Base-by-base conservation (phyloP, 495 filamentous ascomycete species). In the Penicillium nucicola region DNA sequence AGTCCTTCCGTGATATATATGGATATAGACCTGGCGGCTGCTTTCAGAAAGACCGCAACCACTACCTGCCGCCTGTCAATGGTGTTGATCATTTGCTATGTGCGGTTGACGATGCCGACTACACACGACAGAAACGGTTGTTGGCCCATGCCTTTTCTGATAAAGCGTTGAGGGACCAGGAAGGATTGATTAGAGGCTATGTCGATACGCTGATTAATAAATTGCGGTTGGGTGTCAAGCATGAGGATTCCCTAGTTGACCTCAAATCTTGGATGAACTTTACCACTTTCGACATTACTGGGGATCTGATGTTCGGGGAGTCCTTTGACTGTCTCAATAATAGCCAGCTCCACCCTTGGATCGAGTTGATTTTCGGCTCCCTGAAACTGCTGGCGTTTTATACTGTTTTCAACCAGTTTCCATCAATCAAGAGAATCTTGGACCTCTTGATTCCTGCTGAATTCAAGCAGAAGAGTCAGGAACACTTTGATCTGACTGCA, bases 1-100 rank as follows among this genome's bases (percentile, higher is more conserved):
- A 65, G 13, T 80, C 83, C 4, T 82, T 75, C 69, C 74, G 75
- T 20, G 80, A 84, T 48, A 83, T 88, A 41, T 82, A 85, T 50
- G 78, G 77, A 8, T 17, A 62, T 68, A 18, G 71, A 67, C 18
- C 67, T 55, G 42, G 81, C 0, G 55, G 55, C 3, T 60, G 58
- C 15, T 59, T 66, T 9, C 42, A 50, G 1, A 66, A 64, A 14
- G 58, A 66, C 41, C 52, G 46, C 0, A 53, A 43, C 9, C 57
- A 51, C 10, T 66, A 66, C 32, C 14, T 59, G n/a, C 43, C 51
- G 2, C 57, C 63, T 0, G 52, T 47, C 1, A 64, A 66, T 55
- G 58, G 57, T 0, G 53, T 57, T 11, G 53, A 59, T 25, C 52
- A 62, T 47, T 17, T 66, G 9, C 44, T 64, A 3, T 48, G 48